These are phyloP conservation scores for Huntiella abstrusa DNA, from an alignment of 2,329 filamentous ascomycete genomes.

Conservation along the genomic window DNA sequence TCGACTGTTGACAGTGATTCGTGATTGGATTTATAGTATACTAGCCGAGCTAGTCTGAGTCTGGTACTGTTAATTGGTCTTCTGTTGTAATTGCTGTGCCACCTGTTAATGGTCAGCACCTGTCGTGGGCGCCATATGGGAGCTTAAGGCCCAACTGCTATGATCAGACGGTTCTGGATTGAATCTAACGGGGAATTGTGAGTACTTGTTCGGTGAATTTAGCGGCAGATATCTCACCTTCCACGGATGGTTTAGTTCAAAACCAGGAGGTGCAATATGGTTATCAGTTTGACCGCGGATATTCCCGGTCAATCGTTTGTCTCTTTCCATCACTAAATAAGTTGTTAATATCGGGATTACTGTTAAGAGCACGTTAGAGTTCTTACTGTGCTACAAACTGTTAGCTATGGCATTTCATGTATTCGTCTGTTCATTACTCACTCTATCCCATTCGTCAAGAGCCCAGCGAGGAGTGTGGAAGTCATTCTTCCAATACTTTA, in stretches of 20 bases:
- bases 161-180: background rate
- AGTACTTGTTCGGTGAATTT: background rate
- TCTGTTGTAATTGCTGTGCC: background rate
- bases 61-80: constrained; percentile 1
- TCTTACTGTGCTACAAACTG: constrained; percentile 34
- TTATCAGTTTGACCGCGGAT: constrained; percentile 39
- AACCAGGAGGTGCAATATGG: constrained; percentile 36
- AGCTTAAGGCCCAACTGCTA: background rate
- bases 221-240: constrained; percentile 25
- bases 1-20: too few species aligned
- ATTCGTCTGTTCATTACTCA: constrained; percentile 18
- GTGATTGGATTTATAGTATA: too few species aligned
- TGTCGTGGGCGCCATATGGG: background rate
- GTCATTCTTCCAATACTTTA: constrained; percentile 39
- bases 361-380: background rate
- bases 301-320: constrained; percentile 39
- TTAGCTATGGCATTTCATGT: constrained; percentile 15
- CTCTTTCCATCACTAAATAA: constrained; percentile 43
- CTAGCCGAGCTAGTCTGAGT: too few species aligned
- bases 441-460: constrained; percentile 44
- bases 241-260: constrained; percentile 45
- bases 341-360: constrained; percentile 2
- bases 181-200: background rate
- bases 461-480: constrained; percentile 41
- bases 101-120: background rate